Conservation (phyloP, 139 green algal genomes). For the Trebouxia sp. region DNA sequence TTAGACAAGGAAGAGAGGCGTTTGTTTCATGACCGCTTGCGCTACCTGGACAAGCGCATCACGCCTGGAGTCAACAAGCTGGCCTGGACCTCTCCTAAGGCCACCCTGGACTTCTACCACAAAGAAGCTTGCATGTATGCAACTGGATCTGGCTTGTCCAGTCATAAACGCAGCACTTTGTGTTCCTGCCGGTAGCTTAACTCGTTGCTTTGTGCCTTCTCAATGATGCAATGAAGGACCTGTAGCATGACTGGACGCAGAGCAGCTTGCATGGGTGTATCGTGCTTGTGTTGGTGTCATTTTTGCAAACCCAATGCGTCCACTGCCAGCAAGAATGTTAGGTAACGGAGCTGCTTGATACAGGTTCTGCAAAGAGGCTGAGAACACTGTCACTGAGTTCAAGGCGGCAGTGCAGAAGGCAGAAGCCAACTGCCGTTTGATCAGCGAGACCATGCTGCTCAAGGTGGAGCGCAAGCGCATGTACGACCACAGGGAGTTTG, state of each 20-base stretch:
- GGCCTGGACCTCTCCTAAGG: slow-evolving; percentile 67
- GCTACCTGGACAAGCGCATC: slow-evolving; percentile 83
- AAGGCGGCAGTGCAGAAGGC: slow-evolving; percentile 68
- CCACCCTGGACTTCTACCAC: slow-evolving; percentile 80
- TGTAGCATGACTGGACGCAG: background rate
- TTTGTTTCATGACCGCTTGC: slow-evolving; percentile 84
- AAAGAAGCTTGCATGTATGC: slow-evolving; percentile 55
- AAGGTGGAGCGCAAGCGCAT: slow-evolving; percentile 86
- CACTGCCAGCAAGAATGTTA: too few relatives aligned
- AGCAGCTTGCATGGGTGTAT: background rate
- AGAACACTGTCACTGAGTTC: slow-evolving; percentile 72
- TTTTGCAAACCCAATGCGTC: too few relatives aligned
- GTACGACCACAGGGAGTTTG: slow-evolving; percentile 81
- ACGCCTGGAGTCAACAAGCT: slow-evolving; percentile 83
- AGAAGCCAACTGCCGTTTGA: slow-evolving; percentile 57
- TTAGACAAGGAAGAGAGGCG: slow-evolving; percentile 76
- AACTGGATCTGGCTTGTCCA: background rate
- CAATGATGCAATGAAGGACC: background rate
- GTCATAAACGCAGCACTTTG: background rate
- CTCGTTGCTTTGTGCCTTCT: background rate
- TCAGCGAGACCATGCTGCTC: slow-evolving; percentile 74
- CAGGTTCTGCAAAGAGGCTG: slow-evolving; percentile 73
- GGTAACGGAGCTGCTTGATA: too few relatives aligned
- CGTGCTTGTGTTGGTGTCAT: too few relatives aligned
- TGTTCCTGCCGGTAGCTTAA: background rate